phyloP scores from a whole-genome alignment of 1,139 yeast species.

The Scheffersomyces parashehatae region DNA sequence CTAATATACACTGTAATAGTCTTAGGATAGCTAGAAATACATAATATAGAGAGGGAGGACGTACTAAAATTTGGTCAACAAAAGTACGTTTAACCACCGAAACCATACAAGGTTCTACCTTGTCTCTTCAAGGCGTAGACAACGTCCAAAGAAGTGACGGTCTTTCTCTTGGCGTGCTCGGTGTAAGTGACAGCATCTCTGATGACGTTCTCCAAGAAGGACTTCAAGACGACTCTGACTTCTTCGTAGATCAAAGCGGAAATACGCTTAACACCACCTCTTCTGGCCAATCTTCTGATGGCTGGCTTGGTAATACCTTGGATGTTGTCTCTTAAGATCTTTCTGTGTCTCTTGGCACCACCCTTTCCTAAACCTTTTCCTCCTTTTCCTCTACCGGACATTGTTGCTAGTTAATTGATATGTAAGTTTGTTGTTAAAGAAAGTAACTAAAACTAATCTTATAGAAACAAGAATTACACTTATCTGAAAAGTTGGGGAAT shows the following conservation, averaged over 20 bases:
- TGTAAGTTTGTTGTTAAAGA: slow-evolving; percentile 4
- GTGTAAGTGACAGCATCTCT: slow-evolving; percentile 99
- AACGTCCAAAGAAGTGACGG: slow-evolving; percentile 97
- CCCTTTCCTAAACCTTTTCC: slow-evolving; percentile 99
- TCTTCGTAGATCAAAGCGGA: slow-evolving; percentile 98
- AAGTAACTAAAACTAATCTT: slow-evolving; percentile 3
- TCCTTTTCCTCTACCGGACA: slow-evolving; percentile 99
- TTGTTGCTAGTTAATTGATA: slow-evolving; percentile 38
- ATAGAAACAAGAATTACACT: slow-evolving; percentile 7
- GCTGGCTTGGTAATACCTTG: slow-evolving; percentile 99
- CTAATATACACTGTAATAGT: slow-evolving; percentile 33
- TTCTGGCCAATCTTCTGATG: slow-evolving; percentile 99
- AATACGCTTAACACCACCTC: slow-evolving; percentile 99
- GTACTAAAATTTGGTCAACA: slow-evolving; percentile 1
- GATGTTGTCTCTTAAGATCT: slow-evolving; percentile 98
- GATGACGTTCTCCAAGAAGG: slow-evolving; percentile 95
- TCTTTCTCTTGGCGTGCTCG: slow-evolving; percentile 99
- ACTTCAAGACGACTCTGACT: slow-evolving; percentile 95
- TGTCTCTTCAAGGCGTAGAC: slow-evolving; percentile 99
- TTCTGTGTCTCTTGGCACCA: slow-evolving; percentile 99
- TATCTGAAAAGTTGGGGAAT: neutral
- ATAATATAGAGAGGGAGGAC: slow-evolving; percentile 4
- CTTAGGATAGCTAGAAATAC: slow-evolving; percentile 19
- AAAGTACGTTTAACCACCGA: slow-evolving; percentile 78
- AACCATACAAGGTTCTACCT: slow-evolving; percentile 99